Conservation (phyloP, 345 rosid genomes). For the Corchorus olitorius region DNA sequence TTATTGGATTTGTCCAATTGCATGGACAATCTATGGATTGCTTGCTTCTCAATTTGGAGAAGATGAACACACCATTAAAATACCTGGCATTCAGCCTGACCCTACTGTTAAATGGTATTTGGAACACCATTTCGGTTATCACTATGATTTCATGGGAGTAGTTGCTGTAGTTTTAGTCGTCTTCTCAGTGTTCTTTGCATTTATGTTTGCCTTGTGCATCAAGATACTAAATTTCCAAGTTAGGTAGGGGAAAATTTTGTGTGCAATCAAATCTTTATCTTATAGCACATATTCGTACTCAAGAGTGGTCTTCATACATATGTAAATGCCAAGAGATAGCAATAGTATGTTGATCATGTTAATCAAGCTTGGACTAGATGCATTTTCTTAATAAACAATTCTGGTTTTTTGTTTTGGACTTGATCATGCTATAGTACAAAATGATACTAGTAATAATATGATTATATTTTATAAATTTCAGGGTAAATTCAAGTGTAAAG, state of each 20-base stretch:
- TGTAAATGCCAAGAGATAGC: no score
- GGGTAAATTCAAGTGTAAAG: no score
- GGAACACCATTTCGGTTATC: slow-evolving; percentile 54
- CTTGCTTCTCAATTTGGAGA: slow-evolving; percentile 75
- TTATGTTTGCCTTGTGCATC: slow-evolving; percentile 69
- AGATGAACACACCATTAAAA: slow-evolving; percentile 36
- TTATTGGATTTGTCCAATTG: slow-evolving; percentile 80
- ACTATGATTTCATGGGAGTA: slow-evolving; percentile 59
- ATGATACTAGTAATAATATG: no score
- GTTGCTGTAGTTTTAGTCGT: slow-evolving; percentile 61
- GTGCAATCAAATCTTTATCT: not conserved
- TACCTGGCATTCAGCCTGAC: slow-evolving; percentile 36
- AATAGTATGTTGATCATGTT: no score
- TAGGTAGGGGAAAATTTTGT: slow-evolving; percentile 32
- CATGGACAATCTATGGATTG: slow-evolving; percentile 78
- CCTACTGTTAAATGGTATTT: slow-evolving; percentile 51
- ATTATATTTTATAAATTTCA: no score
- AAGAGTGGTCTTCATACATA: not conserved
- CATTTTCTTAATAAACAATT: no score
- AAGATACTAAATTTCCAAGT: slow-evolving; percentile 73
- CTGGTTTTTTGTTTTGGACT: no score
- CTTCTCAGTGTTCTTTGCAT: slow-evolving; percentile 64
- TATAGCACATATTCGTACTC: not conserved
- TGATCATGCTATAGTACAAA: no score
- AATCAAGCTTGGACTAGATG: no score